Evolutionary conservation across 768 basidiomycete species (phyloP).

Genomic region (Russula virescens): DNA sequence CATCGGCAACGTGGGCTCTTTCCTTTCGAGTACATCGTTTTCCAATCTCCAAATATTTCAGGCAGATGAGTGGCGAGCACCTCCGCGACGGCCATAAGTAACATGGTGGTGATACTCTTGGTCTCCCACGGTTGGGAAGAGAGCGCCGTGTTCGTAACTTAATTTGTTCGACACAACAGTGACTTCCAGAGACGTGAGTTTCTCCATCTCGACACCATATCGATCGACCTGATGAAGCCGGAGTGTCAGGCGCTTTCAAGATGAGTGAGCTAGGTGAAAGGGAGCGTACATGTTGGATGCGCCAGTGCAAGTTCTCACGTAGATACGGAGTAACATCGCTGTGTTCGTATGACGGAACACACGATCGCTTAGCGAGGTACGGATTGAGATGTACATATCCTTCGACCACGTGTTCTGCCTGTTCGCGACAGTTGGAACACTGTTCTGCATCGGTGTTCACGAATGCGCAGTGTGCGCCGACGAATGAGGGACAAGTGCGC

Average conservation of each 20-base stretch:
- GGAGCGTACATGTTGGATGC: slow-evolving; percentile 35
- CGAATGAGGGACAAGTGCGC: slow-evolving; percentile 33
- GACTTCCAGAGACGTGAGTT: slow-evolving; percentile 20
- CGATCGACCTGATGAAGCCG: slow-evolving; percentile 3
- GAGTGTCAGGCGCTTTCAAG: neutral
- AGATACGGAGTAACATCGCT: slow-evolving; percentile 39
- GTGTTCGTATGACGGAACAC: slow-evolving; percentile 35
- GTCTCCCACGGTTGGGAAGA: slow-evolving; percentile 11
- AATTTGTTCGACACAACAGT: slow-evolving; percentile 1
- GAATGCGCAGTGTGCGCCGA: slow-evolving; percentile 43
- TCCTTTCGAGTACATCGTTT: neutral
- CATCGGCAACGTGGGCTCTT: neutral
- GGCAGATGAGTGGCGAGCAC: neutral
- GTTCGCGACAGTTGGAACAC: slow-evolving; percentile 39
- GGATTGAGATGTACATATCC: slow-evolving; percentile 43
- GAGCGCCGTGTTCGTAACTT: neutral
- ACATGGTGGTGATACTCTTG: slow-evolving; percentile 13
- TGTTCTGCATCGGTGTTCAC: slow-evolving; percentile 32
- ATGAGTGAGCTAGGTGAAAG: neutral
- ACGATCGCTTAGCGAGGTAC: slow-evolving; percentile 28
- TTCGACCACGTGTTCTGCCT: slow-evolving; percentile 31
- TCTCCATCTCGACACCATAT: neutral
- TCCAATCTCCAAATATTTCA: neutral
- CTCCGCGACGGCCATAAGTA: slow-evolving; percentile 17
- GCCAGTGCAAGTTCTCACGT: slow-evolving; percentile 37